Conservation (phyloP, 2,329 filamentous ascomycete genomes). For the Dissoconium aciculare region DNA sequence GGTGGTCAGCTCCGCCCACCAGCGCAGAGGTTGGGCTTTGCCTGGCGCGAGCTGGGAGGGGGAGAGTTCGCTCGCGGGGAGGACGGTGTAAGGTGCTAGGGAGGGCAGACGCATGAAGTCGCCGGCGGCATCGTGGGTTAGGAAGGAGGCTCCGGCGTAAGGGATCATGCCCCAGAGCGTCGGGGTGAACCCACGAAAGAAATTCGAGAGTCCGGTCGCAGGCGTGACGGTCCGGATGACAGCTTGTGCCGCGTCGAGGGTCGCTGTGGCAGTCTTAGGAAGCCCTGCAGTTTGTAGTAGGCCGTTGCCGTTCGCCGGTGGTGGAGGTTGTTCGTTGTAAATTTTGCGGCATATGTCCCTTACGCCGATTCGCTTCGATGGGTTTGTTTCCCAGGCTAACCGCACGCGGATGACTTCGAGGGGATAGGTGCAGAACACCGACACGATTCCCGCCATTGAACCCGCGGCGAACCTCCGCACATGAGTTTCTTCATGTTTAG, state of each 20-base stretch:
- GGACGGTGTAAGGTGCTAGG: conserved; percentile 58
- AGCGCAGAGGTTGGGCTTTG: conserved; percentile 57
- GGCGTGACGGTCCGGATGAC: conserved; percentile 42
- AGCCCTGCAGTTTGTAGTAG: conserved; percentile 6
- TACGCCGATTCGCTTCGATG: conserved; percentile 53
- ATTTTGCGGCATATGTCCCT: conserved; percentile 70
- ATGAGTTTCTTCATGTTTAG: conserved; percentile 61
- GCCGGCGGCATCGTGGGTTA: conserved; percentile 81
- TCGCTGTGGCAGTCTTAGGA: conserved; percentile 23
- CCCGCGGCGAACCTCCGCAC: conserved; percentile 60
- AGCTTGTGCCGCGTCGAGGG: conserved; percentile 29
- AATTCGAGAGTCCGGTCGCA: conserved; percentile 62
- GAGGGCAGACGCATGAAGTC: conserved; percentile 61
- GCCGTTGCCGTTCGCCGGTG: conserved; percentile 20
- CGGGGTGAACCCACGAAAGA: conserved; percentile 85
- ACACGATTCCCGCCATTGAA: conserved; percentile 66
- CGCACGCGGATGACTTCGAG: conserved; percentile 86
- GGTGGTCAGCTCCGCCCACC: conserved; percentile 72
- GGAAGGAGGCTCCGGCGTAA: conserved; percentile 88
- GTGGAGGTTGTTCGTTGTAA: conserved; percentile 53
- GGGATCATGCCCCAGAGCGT: conserved; percentile 91
- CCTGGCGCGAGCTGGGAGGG: conserved; percentile 27
- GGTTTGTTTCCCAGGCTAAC: conserved; percentile 83
- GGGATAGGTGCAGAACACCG: conserved; percentile 92
- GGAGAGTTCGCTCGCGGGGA: conserved; percentile 41